Percentiles rank a stretch among this genome's conserved stretches.
phyloP scores from a whole-genome alignment of 768 basidiomycete species.

The Lentinula boryana region DNA sequence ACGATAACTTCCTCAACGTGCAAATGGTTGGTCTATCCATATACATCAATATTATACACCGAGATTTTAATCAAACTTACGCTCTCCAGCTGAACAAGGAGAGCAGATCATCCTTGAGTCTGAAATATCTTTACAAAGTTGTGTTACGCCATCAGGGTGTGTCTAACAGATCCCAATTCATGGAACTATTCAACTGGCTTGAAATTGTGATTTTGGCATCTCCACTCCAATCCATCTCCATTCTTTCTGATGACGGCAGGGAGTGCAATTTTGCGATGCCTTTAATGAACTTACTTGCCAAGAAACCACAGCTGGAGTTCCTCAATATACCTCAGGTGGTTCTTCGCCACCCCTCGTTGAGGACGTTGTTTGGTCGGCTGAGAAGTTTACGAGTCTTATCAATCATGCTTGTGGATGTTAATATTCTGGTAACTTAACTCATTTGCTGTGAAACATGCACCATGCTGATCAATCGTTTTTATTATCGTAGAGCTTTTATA shows the following conservation, averaged over 20 bases:
- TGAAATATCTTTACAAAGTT: conserved; percentile 1
- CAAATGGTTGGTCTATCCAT: not conserved
- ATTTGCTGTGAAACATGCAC: not conserved
- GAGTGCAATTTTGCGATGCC: conserved; percentile 4
- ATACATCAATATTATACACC: not conserved
- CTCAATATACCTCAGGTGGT: conserved; percentile 6
- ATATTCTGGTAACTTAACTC: not conserved
- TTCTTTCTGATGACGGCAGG: conserved; percentile 1
- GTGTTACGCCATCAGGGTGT: conserved; percentile 4
- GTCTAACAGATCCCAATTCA: not conserved
- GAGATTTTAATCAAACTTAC: not conserved
- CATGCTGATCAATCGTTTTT: not conserved
- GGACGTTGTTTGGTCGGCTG: not conserved
- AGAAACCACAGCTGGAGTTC: conserved; percentile 2
- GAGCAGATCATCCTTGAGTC: not conserved
- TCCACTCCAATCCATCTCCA: not conserved
- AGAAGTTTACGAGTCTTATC: not conserved
- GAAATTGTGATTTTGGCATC: not conserved
- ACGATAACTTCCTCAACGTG: conserved; percentile 5
- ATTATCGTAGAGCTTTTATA: not conserved
- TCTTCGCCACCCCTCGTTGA: conserved; percentile 1
- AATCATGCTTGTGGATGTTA: conserved; percentile 4
- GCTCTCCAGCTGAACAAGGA: not conserved
- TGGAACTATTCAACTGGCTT: conserved; percentile 1
- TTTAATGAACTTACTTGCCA: not conserved